Conservation (phyloP, 306 rosid species). For the Pyrus pyrifolia region DNA sequence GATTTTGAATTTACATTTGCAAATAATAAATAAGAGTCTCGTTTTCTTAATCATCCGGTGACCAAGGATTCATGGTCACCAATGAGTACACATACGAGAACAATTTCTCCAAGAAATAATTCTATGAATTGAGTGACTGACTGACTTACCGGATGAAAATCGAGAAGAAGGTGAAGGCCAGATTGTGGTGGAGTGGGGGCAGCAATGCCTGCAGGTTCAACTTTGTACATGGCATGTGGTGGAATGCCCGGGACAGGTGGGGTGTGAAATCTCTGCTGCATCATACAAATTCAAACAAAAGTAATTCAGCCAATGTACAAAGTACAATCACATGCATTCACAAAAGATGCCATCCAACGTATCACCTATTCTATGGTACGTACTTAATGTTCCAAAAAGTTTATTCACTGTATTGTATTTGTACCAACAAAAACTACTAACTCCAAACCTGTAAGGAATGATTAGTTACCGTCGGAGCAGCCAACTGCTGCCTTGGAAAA, state of each 20-base stretch:
- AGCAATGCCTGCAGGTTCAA: slow-evolving; percentile 29
- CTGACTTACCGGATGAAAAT: slow-evolving; percentile 58
- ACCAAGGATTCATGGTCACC: no score
- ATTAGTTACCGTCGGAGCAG: slow-evolving; percentile 39
- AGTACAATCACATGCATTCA: neutral
- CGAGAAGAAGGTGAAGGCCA: slow-evolving; percentile 30
- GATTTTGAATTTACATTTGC: no score
- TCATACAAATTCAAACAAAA: neutral
- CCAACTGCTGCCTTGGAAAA: slow-evolving; percentile 53
- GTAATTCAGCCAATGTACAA: neutral
- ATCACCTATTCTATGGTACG: neutral
- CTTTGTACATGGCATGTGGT: slow-evolving; percentile 55
- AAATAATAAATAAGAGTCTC: no score
- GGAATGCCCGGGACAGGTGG: slow-evolving; percentile 54
- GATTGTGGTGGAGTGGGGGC: slow-evolving; percentile 32
- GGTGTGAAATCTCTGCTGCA: slow-evolving; percentile 49
- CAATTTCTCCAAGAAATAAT: neutral
- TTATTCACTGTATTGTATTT: neutral
- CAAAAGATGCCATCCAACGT: neutral
- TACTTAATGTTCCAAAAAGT: neutral
- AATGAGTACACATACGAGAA: neutral
- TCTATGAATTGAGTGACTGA: neutral
- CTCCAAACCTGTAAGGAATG: slow-evolving; percentile 9
- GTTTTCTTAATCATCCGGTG: no score
- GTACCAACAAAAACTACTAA: slow-evolving; percentile 17